Conservation (phyloP, 495 filamentous ascomycete species). For the Aspergillus sparsus region DNA sequence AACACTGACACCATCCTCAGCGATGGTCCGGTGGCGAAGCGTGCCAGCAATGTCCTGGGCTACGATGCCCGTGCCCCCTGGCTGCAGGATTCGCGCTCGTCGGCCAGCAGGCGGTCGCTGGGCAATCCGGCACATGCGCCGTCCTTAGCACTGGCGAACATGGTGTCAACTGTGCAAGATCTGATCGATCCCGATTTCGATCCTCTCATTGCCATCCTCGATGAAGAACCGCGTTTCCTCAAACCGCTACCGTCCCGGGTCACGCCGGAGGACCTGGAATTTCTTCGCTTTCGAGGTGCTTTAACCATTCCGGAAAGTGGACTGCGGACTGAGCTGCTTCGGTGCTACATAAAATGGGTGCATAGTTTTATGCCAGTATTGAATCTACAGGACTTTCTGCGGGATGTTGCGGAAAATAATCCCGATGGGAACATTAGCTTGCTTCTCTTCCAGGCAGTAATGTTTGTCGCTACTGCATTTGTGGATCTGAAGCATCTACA, state of each 20-base stretch:
- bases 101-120: constrained; percentile 34
- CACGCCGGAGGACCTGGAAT: constrained; percentile 67
- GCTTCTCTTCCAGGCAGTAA: constrained; percentile 74
- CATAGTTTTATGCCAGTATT: constrained; percentile 84
- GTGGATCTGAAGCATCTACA: constrained; percentile 68
- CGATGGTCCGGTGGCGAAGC: constrained; percentile 22
- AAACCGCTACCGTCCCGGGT: constrained; percentile 52
- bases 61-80: constrained; percentile 43
- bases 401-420: constrained; percentile 57
- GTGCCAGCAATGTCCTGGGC: constrained; percentile 33
- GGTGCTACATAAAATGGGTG: constrained; percentile 77
- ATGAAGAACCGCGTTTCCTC: constrained; percentile 55
- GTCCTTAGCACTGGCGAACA: constrained; percentile 43
- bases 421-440: constrained; percentile 68
- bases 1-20: constrained; percentile 23
- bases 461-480: constrained; percentile 78
- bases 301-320: constrained; percentile 63
- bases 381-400: constrained; percentile 70
- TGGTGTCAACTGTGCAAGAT: constrained; percentile 47
- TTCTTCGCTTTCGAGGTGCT: constrained; percentile 71
- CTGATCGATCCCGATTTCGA: constrained; percentile 48
- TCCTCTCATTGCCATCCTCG: constrained; percentile 45
- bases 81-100: constrained; percentile 34
- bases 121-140: constrained; percentile 35
- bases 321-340: constrained; percentile 69